Percentiles rank a stretch among this genome's conserved stretches.
phyloP scores from a whole-genome alignment of 176 grass and related monocot genomes.

The Typha latifolia region DNA sequence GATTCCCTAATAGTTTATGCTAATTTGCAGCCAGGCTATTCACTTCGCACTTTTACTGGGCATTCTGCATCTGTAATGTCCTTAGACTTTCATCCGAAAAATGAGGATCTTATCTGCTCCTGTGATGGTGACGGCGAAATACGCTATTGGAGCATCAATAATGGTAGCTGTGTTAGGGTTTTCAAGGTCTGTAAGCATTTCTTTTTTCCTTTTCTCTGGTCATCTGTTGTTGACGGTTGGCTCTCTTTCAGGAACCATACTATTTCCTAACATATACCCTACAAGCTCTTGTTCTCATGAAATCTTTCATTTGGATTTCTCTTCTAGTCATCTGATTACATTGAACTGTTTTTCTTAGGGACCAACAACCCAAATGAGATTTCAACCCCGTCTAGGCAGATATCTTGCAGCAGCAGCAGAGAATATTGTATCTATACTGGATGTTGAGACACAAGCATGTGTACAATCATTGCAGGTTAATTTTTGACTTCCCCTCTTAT shows the following conservation, averaged over 20 bases:
- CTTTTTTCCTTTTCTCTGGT: neutral
- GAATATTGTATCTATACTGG: constrained; percentile 14
- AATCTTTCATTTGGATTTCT: neutral
- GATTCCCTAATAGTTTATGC: constrained; percentile 3
- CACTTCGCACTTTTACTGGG: constrained; percentile 34
- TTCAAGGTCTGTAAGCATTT: constrained; percentile 4
- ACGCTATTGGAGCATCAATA: constrained; percentile 32
- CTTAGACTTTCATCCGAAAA: constrained; percentile 49
- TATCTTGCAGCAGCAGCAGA: constrained; percentile 21
- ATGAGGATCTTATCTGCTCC: constrained; percentile 37
- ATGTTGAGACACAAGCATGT: constrained; percentile 18
- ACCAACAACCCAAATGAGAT: constrained; percentile 24
- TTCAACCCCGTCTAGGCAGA: constrained; percentile 21
- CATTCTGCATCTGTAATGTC: constrained; percentile 43
- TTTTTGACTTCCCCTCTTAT: neutral
- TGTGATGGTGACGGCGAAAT: constrained; percentile 49
- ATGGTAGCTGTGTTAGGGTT: constrained; percentile 22
- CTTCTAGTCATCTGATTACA: neutral
- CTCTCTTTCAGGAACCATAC: too few species aligned
- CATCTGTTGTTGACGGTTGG: too few species aligned
- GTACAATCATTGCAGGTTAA: constrained; percentile 17
- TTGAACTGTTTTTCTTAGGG: constrained; percentile 1
- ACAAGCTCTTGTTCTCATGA: too few species aligned
- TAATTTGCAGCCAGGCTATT: constrained; percentile 29
- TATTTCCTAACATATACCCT: neutral